Base-by-base conservation (phyloP, 768 basidiomycete genomes). In the Boletus eberwhitei region DNA sequence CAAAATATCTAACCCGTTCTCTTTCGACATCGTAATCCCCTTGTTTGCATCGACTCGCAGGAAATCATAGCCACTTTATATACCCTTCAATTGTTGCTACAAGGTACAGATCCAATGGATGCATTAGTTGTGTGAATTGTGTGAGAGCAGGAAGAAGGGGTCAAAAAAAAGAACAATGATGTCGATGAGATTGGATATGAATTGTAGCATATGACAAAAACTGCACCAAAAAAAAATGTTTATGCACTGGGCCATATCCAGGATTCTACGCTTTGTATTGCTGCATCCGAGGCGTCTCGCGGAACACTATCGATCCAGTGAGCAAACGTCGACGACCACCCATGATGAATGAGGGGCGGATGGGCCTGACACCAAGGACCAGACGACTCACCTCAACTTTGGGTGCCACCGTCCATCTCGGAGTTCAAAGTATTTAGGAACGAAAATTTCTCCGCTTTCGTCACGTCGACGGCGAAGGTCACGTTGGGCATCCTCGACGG, bases 401-500 rank as follows among this genome's bases (percentile, higher is more conserved):
- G 94, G 92, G 57, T 80, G 75, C 88, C 92, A 98, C 62, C 85
- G 83, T 7, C 91, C 91, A 55, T 90, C 83, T 50, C 74, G 75
- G 62, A 81, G 73, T 69, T 84, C 80, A 72, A 99, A 99, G 75
- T 87, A 98, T 60, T 87, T 78, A 44, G 90, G 83, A n/a, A 79
- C 74, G 62, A 89, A 86, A 48, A 73, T 74, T 59, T 82, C 77
- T 6, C 90, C 90, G 19, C 70, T 80, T 64, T 88, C 89, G 54
- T 95, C 94, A 57, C 88, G 77, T 67, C 75, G 74, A 65, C 79
- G 83, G 37, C 91, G 84, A 52, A 80, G 71, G 62, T 97, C 93
- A 45, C 97, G 79, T 73, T 98, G 95, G 24, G 85, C 85, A 59
- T 96, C 93, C 74, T 99, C 97, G 1, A 99, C 90, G 13, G 79